Conservation (phyloP, 495 filamentous ascomycete species). For the Penicillium argentinense region DNA sequence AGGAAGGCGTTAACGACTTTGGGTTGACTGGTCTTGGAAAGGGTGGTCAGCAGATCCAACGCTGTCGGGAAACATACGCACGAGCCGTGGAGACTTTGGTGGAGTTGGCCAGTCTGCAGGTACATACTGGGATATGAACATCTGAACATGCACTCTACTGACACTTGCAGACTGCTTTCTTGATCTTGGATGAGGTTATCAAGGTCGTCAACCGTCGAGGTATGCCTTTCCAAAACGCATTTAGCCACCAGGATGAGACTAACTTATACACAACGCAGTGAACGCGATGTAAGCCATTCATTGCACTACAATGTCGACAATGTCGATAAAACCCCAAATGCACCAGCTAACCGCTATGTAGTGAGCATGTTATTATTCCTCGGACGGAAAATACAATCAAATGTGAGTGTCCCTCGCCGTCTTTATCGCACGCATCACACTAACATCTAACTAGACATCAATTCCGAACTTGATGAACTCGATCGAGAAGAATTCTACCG, state of each 20-base stretch:
- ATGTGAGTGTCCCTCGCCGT: slow-evolving; percentile 53
- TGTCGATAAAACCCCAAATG: neutral
- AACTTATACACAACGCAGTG: slow-evolving; percentile 50
- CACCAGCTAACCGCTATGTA: slow-evolving; percentile 19
- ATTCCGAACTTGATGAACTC: slow-evolving; percentile 95
- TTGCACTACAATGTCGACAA: neutral
- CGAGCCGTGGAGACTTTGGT: slow-evolving; percentile 95
- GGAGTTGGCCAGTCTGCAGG: slow-evolving; percentile 91
- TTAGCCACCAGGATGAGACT: slow-evolving; percentile 9
- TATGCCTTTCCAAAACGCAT: slow-evolving; percentile 33
- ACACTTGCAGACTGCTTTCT: slow-evolving; percentile 77
- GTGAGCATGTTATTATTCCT: slow-evolving; percentile 96
- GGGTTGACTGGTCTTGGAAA: slow-evolving; percentile 94
- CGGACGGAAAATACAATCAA: slow-evolving; percentile 99
- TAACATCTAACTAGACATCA: slow-evolving; percentile 69
- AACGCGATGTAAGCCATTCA: slow-evolving; percentile 79
- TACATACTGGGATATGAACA: slow-evolving; percentile 26
- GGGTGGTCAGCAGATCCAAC: slow-evolving; percentile 94
- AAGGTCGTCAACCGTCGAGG: slow-evolving; percentile 97
- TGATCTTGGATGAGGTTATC: slow-evolving; percentile 97
- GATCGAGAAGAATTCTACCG: slow-evolving; percentile 98
- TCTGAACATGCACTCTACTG: neutral
- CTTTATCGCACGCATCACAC: neutral
- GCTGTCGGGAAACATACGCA: slow-evolving; percentile 95
- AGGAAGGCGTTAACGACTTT: slow-evolving; percentile 92